Evolutionary conservation across 371 early-diverging fungal species (phyloP).

Genomic region (Apophysomyces ossiformis): DNA sequence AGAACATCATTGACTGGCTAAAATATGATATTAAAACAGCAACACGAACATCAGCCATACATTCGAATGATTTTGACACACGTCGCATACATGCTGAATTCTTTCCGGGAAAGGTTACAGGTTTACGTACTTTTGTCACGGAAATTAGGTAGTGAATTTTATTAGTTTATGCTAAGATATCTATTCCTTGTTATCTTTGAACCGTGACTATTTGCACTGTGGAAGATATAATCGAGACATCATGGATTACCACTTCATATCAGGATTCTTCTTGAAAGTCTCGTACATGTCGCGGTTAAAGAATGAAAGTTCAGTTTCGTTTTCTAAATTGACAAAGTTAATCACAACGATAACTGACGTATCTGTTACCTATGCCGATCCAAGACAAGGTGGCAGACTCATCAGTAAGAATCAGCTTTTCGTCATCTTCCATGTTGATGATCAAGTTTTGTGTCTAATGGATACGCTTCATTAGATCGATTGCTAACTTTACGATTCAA

Average conservation of each 20-base stretch:
- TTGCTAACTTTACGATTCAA: not conserved
- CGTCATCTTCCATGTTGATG: constrained; percentile 86
- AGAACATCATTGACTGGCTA: too few relatives aligned
- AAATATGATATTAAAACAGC: too few relatives aligned
- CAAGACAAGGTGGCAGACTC: constrained; percentile 65
- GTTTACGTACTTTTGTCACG: too few relatives aligned
- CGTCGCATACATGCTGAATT: too few relatives aligned
- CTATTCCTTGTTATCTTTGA: too few relatives aligned
- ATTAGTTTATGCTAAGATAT: too few relatives aligned
- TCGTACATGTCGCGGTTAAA: constrained; percentile 79
- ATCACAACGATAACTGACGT: not conserved
- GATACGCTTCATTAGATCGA: constrained; percentile 1
- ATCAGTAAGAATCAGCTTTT: constrained; percentile 63
- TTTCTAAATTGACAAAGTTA: constrained; percentile 51
- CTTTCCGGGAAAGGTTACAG: too few relatives aligned
- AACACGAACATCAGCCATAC: too few relatives aligned
- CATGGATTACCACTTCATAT: constrained; percentile 73
- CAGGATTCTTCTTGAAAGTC: constrained; percentile 76
- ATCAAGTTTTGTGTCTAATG: constrained; percentile 75
- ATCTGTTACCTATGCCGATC: constrained; percentile 63
- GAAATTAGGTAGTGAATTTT: too few relatives aligned
- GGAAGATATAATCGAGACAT: not conserved
- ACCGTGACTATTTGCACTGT: not conserved
- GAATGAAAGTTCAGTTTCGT: constrained; percentile 87
- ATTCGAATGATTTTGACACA: too few relatives aligned